Base-by-base conservation (phyloP, 768 basidiomycete genomes). In the Xerocomellus chrysenteron region DNA sequence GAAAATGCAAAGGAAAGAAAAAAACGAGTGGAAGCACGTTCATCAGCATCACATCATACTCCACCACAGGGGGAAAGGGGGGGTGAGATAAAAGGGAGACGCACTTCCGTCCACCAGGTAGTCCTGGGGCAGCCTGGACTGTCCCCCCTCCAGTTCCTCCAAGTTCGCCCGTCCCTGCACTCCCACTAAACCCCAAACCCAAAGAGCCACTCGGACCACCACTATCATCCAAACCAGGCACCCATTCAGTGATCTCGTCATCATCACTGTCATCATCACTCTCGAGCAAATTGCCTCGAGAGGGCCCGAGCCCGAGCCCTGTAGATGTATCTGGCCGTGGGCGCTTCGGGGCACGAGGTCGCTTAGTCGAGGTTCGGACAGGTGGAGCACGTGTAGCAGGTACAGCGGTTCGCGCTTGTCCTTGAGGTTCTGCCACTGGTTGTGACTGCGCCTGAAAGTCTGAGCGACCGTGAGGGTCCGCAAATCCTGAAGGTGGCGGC, bases 181-280 rank as follows among this genome's bases (percentile, higher is more conserved):
- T 51, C 33, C 44, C 42, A 6, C 47, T 21, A 3, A 19, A 13
- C 2, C 50, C 47, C 7, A 40, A 14, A 35, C 12, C 33, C 42
- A 36, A 21, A 33, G 26, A 28, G 4, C 48, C 52, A 17, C 54
- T 57, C 6, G 47, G 19, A 33, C 42, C 54, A 36, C 39, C 44
- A 39, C 46, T 39, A 3, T 46, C 49, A 37, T 55, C 53, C 33
- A 42, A 26, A 13, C 65, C 64, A 57, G 53, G 56, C 7, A 57
- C 47, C 63, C 60, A 67, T 24, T 71, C 70, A 21, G 51, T 28
- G 21, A 64, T 45, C 2, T 72, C 70, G 1, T 73, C 70, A 1
- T 71, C 70, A 0, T 71, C 70, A 10, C 68, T 73, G 2, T 72
- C 70, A 21, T 66, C 64, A 2, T 71, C 71, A 21, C 70, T 71